A percentile compares a stretch with the other conserved stretches of the same genome.
Evolutionary conservation across 495 filamentous ascomycete species (phyloP).

Genomic region (Xylaria telfairii): DNA sequence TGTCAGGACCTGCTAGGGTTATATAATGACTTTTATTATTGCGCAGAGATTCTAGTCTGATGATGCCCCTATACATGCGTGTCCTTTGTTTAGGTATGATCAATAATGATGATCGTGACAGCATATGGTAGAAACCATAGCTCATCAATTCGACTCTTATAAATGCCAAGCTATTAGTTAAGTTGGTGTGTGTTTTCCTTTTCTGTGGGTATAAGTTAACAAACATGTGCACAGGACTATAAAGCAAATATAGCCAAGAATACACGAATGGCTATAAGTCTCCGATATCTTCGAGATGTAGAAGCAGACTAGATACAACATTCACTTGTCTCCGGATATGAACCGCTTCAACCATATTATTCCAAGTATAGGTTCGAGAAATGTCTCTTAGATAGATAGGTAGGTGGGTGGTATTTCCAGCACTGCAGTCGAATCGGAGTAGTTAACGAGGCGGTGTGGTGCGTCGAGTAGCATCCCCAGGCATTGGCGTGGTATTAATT

Average conservation of each 20-base stretch:
- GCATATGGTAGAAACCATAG: no score
- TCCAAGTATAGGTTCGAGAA: not conserved
- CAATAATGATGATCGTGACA: no score
- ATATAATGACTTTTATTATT: no score
- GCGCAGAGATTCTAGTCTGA: no score
- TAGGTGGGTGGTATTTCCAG: not conserved
- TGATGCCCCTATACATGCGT: no score
- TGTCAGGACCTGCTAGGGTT: no score
- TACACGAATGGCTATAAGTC: not conserved
- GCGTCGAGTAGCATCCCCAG: not conserved
- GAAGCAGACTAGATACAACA: not conserved
- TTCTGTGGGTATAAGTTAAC: not conserved
- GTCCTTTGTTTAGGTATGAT: no score
- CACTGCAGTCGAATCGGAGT: not conserved
- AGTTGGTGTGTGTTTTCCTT: no score
- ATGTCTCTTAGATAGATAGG: not conserved
- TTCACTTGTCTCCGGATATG: no score
- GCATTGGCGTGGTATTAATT: not conserved
- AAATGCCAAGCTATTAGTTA: no score
- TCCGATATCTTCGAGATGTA: not conserved
- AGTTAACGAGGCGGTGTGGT: not conserved
- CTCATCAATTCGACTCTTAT: no score
- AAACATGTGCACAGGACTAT: not conserved
- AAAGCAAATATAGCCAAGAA: not conserved
- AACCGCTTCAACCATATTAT: not conserved